phyloP scores from a whole-genome alignment of 495 filamentous ascomycete species.

The Mytilinidion resinicola region DNA sequence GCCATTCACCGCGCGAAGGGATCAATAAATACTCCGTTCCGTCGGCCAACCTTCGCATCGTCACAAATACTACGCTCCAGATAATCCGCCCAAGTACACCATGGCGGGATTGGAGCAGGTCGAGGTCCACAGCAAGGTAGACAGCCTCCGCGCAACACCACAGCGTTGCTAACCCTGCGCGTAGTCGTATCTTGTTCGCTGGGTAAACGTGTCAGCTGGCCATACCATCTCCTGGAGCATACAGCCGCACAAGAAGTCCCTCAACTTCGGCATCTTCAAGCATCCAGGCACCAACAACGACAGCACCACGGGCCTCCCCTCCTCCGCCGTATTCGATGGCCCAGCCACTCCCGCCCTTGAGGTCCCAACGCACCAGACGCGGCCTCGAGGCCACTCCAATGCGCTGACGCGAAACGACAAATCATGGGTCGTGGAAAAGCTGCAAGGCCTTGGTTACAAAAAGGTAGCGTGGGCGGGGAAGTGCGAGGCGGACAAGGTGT shows the following conservation, averaged over 20 bases:
- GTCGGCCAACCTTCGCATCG: neutral
- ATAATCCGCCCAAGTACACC: neutral
- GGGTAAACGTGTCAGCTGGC: constrained; percentile 81
- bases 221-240: constrained; percentile 97
- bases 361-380: constrained; percentile 26
- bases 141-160: constrained; percentile 19
- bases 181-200: constrained; percentile 94
- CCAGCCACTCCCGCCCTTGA: constrained; percentile 39
- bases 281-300: constrained; percentile 68
- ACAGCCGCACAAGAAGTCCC: constrained; percentile 93
- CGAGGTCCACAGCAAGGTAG: constrained; percentile 94
- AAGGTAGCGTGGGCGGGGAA: constrained; percentile 84
- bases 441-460: constrained; percentile 79
- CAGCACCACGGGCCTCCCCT: constrained; percentile 45
- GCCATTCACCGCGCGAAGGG: neutral
- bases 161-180: constrained; percentile 6
- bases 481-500: constrained; percentile 94
- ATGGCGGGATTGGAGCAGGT: constrained; percentile 97
- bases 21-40: neutral
- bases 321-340: constrained; percentile 43
- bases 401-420: constrained; percentile 42
- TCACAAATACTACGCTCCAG: neutral
- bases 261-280: constrained; percentile 97
- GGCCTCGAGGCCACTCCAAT: constrained; percentile 15
- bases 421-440: constrained; percentile 67